These are phyloP conservation scores for Xerocomus spinulosus DNA, from an alignment of 768 basidiomycete species.

Conservation along the genomic window DNA sequence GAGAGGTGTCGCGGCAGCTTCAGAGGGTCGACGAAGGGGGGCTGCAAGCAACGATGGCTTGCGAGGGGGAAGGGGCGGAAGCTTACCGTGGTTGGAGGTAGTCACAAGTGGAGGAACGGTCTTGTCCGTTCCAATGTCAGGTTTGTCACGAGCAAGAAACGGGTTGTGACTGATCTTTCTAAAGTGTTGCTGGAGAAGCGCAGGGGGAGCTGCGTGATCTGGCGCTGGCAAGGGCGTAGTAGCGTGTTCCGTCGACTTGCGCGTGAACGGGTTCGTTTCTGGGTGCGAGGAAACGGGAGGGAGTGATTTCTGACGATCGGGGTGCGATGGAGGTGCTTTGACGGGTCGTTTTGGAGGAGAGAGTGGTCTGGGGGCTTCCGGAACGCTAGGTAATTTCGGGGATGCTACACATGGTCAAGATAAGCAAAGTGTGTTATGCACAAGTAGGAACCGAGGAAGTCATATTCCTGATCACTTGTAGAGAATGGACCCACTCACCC, in stretches of 20 bases:
- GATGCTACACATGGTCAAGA: constrained; percentile 16
- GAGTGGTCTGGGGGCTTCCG: constrained; percentile 5
- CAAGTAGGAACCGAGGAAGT: not conserved
- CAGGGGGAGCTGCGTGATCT: constrained; percentile 5
- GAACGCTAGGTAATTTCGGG: constrained; percentile 4
- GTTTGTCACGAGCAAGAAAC: constrained; percentile 25
- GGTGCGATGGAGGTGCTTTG: constrained; percentile 26
- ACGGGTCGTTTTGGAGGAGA: constrained; percentile 24
- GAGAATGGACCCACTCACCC: constrained; percentile 40
- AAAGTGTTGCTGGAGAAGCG: constrained; percentile 10
- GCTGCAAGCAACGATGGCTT: constrained; percentile 29
- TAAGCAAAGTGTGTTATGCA: constrained; percentile 2
- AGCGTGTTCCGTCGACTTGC: constrained; percentile 19
- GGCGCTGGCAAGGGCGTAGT: not conserved
- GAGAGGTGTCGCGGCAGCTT: constrained; percentile 5
- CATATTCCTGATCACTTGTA: not conserved
- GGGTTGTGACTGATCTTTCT: constrained; percentile 30
- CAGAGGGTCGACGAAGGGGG: constrained; percentile 19
- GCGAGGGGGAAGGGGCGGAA: constrained; percentile 33
- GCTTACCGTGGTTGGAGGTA: constrained; percentile 14
- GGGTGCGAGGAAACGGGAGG: constrained; percentile 17
- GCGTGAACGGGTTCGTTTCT: constrained; percentile 30
- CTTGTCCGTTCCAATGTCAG: constrained; percentile 12
- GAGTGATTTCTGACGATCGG: constrained; percentile 23
- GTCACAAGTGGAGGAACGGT: not conserved